Evolutionary conservation across 176 grass and related monocot species (phyloP).

Genomic region (Panicum miliaceum): DNA sequence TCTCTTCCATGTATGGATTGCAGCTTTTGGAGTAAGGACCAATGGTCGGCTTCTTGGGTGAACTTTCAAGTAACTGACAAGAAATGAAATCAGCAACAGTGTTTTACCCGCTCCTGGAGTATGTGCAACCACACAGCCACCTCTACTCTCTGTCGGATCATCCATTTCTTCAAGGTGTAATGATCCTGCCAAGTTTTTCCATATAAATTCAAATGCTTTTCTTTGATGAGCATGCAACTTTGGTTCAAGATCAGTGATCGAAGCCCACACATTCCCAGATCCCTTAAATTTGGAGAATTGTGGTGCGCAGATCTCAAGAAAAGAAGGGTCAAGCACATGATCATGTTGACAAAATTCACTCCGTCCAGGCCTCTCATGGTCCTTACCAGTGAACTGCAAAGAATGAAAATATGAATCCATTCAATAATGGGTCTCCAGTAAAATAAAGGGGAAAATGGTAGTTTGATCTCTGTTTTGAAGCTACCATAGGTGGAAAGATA

Average conservation of each 20-base stretch:
- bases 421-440: background rate
- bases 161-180: slow-evolving; percentile 64
- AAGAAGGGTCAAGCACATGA: slow-evolving; percentile 45
- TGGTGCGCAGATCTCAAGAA: slow-evolving; percentile 37
- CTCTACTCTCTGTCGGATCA: slow-evolving; percentile 46
- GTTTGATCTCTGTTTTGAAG: slow-evolving; percentile 18
- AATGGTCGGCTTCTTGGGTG: slow-evolving; percentile 80
- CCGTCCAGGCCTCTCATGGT: slow-evolving; percentile 42
- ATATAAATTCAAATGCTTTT: slow-evolving; percentile 91
- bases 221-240: slow-evolving; percentile 76
- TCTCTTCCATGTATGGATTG: slow-evolving; percentile 78
- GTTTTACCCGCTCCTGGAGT: slow-evolving; percentile 94
- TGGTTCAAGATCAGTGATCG: slow-evolving; percentile 61
- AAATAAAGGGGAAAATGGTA: background rate
- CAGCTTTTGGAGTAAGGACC: slow-evolving; percentile 84
- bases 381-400: slow-evolving; percentile 50
- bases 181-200: slow-evolving; percentile 72
- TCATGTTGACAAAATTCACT: slow-evolving; percentile 24
- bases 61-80: slow-evolving; percentile 81
- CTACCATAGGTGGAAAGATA: slow-evolving; percentile 76
- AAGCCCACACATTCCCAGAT: slow-evolving; percentile 65
- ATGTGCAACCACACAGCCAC: slow-evolving; percentile 92
- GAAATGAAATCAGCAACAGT: slow-evolving; percentile 74
- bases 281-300: slow-evolving; percentile 46
- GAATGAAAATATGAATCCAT: slow-evolving; percentile 11